These are phyloP conservation scores for Polyplosphaeria fusca DNA, from an alignment of 495 filamentous ascomycete species.

Conservation along the genomic window DNA sequence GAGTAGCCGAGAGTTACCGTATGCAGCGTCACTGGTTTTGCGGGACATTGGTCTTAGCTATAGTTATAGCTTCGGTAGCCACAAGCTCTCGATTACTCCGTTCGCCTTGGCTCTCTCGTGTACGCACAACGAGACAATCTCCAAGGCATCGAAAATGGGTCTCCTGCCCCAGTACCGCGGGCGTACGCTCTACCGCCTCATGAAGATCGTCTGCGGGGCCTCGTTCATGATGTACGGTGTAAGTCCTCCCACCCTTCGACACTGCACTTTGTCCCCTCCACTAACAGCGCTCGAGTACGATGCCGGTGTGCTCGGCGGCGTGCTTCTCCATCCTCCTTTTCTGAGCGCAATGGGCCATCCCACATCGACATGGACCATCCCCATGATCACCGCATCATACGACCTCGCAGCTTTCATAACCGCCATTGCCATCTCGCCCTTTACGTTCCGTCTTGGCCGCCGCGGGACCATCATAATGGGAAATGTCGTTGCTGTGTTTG, in stretches of 20 bases:
- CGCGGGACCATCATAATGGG: conserved; percentile 38
- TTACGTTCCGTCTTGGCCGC: conserved; percentile 21
- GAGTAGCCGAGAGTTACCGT: no score
- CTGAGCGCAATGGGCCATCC: conserved; percentile 42
- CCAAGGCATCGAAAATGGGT: no score
- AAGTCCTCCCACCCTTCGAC: neutral
- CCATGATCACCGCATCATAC: conserved; percentile 42
- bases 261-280: neutral
- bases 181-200: conserved; percentile 24
- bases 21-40: no score
- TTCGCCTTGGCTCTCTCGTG: no score
- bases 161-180: conserved; percentile 21
- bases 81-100: no score
- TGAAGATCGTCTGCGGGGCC: conserved; percentile 30
- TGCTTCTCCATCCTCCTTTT: conserved; percentile 41
- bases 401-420: conserved; percentile 41
- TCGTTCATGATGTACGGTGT: conserved; percentile 34
- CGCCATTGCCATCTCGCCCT: conserved; percentile 33
- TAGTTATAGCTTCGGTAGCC: no score
- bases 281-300: conserved; percentile 31
- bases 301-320: conserved; percentile 45
- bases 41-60: no score
- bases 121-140: no score
- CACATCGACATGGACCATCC: conserved; percentile 39
- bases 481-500: conserved; percentile 16